Conservation (phyloP, 169 alveolate species). For the Babesia ovata region DNA sequence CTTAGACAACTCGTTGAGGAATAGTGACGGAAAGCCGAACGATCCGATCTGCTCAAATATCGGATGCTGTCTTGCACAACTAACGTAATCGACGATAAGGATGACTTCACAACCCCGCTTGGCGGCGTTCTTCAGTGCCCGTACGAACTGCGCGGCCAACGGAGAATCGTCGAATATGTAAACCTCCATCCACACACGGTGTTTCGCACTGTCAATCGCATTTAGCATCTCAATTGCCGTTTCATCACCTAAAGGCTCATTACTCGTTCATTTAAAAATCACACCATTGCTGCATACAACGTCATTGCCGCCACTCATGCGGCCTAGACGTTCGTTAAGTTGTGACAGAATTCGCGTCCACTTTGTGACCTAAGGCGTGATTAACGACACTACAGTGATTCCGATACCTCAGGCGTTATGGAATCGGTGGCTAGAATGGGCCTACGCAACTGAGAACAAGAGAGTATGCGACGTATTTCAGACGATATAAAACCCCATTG, state of each 20-base stretch:
- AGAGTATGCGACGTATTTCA: slow-evolving; percentile 5
- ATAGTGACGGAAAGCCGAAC: slow-evolving; percentile 39
- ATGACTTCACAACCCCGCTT: slow-evolving; percentile 82
- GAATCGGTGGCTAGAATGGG: background rate
- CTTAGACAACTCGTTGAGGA: slow-evolving; percentile 32
- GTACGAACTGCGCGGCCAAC: slow-evolving; percentile 71
- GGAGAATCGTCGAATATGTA: slow-evolving; percentile 84
- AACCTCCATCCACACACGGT: slow-evolving; percentile 82
- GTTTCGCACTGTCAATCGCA: slow-evolving; percentile 71
- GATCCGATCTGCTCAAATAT: slow-evolving; percentile 38
- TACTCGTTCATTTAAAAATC: background rate
- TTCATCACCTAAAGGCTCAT: slow-evolving; percentile 16
- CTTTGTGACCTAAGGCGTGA: slow-evolving; percentile 29
- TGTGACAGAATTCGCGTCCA: slow-evolving; percentile 39
- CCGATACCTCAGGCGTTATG: slow-evolving; percentile 1
- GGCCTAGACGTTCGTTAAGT: slow-evolving; percentile 42
- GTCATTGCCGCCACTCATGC: slow-evolving; percentile 55
- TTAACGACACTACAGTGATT: background rate
- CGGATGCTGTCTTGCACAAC: slow-evolving; percentile 13
- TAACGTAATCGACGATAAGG: slow-evolving; percentile 72
- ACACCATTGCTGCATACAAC: slow-evolving; percentile 58
- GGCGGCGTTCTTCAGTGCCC: slow-evolving; percentile 80
- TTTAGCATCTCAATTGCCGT: slow-evolving; percentile 47
- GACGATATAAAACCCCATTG: slow-evolving; percentile 9
- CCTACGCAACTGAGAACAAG: background rate